phyloP scores from a whole-genome alignment of 2,329 filamentous ascomycete species.

The Dactylellina parvicollis region DNA sequence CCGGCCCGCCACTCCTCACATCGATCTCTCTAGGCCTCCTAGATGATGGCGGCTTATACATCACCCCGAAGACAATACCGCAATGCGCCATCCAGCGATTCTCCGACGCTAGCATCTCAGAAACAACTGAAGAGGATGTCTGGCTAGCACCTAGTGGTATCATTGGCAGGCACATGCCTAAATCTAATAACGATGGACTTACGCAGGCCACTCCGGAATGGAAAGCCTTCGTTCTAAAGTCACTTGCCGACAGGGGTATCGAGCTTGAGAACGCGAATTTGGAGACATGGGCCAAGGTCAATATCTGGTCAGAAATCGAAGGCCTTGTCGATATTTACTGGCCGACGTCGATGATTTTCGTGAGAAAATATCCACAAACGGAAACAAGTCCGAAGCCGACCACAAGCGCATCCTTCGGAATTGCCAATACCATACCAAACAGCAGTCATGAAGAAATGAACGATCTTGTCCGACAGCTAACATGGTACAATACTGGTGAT shows the following conservation, averaged over 20 bases:
- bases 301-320: conserved; percentile 44
- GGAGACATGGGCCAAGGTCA: conserved; percentile 31
- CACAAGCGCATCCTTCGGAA: neutral
- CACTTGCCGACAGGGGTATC: conserved; percentile 34
- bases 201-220: conserved; percentile 40
- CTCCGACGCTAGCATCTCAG: conserved; percentile 7
- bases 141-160: conserved; percentile 48
- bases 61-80: conserved; percentile 34
- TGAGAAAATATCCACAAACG: conserved; percentile 17
- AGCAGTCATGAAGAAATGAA: conserved; percentile 4
- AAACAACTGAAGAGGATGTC: conserved; percentile 27
- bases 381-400: neutral
- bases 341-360: conserved; percentile 37
- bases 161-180: conserved; percentile 26
- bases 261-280: conserved; percentile 10
- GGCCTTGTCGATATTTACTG: conserved; percentile 40
- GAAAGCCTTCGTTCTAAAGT: conserved; percentile 47
- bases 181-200: neutral
- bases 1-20: conserved; percentile 35
- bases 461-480: conserved; percentile 32
- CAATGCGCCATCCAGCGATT: conserved; percentile 30
- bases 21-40: conserved; percentile 32
- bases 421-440: neutral
- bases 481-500: conserved; percentile 44
- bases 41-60: conserved; percentile 36